Evolutionary conservation across 2,329 filamentous ascomycete genomes (phyloP).

Genomic region (Talaromyces piceae): DNA sequence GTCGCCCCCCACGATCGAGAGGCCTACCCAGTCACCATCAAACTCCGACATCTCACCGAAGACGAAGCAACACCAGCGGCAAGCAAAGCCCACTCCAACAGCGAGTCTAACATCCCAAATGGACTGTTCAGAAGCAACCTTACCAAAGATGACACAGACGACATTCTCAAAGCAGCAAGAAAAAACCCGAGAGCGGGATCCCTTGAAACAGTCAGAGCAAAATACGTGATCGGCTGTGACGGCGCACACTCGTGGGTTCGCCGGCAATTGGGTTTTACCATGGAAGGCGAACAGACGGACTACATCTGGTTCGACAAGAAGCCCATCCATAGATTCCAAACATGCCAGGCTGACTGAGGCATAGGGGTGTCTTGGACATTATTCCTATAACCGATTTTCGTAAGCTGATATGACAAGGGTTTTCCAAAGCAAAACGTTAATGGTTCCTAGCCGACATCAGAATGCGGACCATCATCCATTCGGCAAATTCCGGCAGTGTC

Average conservation of each 20-base stretch:
- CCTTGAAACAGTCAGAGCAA: constrained; percentile 36
- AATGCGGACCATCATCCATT: constrained; percentile 52
- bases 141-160: constrained; percentile 48
- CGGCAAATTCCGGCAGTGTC: constrained; percentile 46
- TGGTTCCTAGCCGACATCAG: constrained; percentile 42
- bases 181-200: not conserved
- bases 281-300: constrained; percentile 15
- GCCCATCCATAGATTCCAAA: not conserved
- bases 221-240: constrained; percentile 19
- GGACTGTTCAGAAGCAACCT: constrained; percentile 57
- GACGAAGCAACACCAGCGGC: constrained; percentile 51
- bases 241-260: constrained; percentile 19
- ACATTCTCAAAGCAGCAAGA: constrained; percentile 36
- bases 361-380: constrained; percentile 1
- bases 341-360: not conserved
- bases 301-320: constrained; percentile 2
- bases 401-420: not conserved
- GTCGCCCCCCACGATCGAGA: constrained; percentile 34
- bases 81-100: constrained; percentile 26
- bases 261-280: constrained; percentile 11
- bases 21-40: constrained; percentile 55
- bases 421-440: not conserved
- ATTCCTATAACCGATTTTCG: constrained; percentile 1
- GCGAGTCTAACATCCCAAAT: constrained; percentile 1
- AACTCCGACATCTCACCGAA: constrained; percentile 50